Evolutionary conservation across 2,329 filamentous ascomycete species (phyloP).

Genomic region (Incumbomyces delicatus): DNA sequence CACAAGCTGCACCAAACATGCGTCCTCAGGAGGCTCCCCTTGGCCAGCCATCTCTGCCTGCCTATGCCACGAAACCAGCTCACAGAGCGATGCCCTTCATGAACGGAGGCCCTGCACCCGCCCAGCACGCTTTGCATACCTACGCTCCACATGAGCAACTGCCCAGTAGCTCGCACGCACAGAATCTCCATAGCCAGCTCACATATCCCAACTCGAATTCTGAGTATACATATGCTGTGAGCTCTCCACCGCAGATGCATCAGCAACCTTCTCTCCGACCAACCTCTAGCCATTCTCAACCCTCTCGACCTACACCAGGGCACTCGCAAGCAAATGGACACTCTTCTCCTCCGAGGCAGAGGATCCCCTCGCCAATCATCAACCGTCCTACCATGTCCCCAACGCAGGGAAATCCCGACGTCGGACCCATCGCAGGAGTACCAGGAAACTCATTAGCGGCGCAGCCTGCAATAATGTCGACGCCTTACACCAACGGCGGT

Average conservation of each 20-base stretch:
- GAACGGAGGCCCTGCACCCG: neutral
- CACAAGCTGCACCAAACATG: neutral
- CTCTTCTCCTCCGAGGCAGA: slow-evolving; percentile 20
- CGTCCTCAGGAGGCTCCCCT: neutral
- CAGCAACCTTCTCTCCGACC: slow-evolving; percentile 7
- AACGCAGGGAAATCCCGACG: slow-evolving; percentile 40
- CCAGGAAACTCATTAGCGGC: slow-evolving; percentile 32
- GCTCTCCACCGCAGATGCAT: slow-evolving; percentile 25
- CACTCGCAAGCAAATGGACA: slow-evolving; percentile 25
- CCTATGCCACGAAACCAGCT: neutral
- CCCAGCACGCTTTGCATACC: slow-evolving; percentile 4
- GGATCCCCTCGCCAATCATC: slow-evolving; percentile 31
- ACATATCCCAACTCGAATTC: slow-evolving; percentile 13
- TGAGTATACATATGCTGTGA: slow-evolving; percentile 20
- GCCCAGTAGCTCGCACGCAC: neutral
- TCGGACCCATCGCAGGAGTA: slow-evolving; percentile 36
- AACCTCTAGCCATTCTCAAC: slow-evolving; percentile 1
- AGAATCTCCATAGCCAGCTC: neutral
- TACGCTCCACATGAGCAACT: slow-evolving; percentile 2
- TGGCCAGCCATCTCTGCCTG: slow-evolving; percentile 2
- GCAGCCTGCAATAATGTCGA: slow-evolving; percentile 21
- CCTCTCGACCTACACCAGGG: slow-evolving; percentile 32
- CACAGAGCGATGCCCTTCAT: neutral
- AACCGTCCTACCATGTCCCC: slow-evolving; percentile 40
- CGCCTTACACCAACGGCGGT: slow-evolving; percentile 14